These are phyloP conservation scores for Candida orba DNA, from an alignment of 805 yeast species.

Conservation along the genomic window DNA sequence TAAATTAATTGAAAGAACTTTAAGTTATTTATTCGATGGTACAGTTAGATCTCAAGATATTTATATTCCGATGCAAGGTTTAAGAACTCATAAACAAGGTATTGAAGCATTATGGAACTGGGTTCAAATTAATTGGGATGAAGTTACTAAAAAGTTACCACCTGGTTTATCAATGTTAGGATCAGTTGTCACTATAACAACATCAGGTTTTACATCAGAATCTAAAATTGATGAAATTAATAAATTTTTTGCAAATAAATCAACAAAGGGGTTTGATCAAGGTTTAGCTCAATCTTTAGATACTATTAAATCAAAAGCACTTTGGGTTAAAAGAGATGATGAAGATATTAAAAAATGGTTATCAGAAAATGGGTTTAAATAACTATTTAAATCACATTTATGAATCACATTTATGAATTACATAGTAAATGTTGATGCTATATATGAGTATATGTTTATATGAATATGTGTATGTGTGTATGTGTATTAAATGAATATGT, in stretches of 20 bases:
- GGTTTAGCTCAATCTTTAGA: constrained; percentile 61
- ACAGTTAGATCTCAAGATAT: constrained; percentile 65
- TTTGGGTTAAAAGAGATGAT: constrained; percentile 54
- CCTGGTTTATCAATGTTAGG: constrained; percentile 78
- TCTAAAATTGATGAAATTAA: constrained; percentile 45
- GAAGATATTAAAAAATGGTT: constrained; percentile 44
- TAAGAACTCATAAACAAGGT: constrained; percentile 58
- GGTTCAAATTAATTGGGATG: constrained; percentile 69
- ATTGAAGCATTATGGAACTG: constrained; percentile 66
- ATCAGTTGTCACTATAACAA: constrained; percentile 55
- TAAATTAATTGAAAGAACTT: constrained; percentile 47
- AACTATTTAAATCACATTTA: background rate
- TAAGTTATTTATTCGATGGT: constrained; percentile 50
- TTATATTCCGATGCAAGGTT: constrained; percentile 69
- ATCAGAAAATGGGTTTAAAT: constrained; percentile 24
- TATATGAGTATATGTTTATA: no score
- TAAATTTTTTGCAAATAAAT: constrained; percentile 42
- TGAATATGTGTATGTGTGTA: no score
- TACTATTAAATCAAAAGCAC: constrained; percentile 45
- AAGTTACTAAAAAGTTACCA: constrained; percentile 59
- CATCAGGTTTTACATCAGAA: constrained; percentile 53
- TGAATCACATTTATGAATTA: background rate
- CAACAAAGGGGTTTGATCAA: constrained; percentile 59
- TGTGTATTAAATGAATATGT: no score
- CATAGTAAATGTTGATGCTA: no score